phyloP scores from a whole-genome alignment of 768 basidiomycete species.

The Tylopilus balloui region DNA sequence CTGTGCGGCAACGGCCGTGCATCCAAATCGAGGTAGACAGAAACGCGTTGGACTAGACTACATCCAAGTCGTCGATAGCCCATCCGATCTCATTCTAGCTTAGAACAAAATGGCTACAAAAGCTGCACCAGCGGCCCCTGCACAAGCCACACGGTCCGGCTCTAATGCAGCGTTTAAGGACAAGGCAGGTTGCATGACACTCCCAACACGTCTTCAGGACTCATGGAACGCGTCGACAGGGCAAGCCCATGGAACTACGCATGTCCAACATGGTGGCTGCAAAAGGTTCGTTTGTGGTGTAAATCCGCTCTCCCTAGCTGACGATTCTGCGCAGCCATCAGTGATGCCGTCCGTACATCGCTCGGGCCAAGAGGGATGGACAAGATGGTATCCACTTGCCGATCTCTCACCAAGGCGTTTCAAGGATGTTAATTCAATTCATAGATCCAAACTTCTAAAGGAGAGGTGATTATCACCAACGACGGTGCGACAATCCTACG shows the following conservation, averaged over 20 bases:
- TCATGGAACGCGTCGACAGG: slow-evolving; percentile 47
- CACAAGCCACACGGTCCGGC: slow-evolving; percentile 37
- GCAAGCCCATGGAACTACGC: slow-evolving; percentile 97
- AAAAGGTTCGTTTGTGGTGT: slow-evolving; percentile 57
- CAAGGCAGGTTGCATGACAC: slow-evolving; percentile 46
- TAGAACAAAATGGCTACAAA: slow-evolving; percentile 30
- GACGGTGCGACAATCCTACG: slow-evolving; percentile 98
- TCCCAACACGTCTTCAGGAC: neutral
- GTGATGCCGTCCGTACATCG: slow-evolving; percentile 95
- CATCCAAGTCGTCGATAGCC: slow-evolving; percentile 7
- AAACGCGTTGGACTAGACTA: slow-evolving; percentile 21
- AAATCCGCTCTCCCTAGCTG: neutral
- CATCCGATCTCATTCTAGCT: slow-evolving; percentile 12
- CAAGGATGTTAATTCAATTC: slow-evolving; percentile 10
- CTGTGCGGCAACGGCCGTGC: slow-evolving; percentile 29
- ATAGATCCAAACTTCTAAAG: slow-evolving; percentile 93
- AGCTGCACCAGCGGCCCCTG: slow-evolving; percentile 18
- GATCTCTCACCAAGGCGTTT: slow-evolving; percentile 11
- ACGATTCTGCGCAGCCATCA: slow-evolving; percentile 62
- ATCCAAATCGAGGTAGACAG: slow-evolving; percentile 21
- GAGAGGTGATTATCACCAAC: slow-evolving; percentile 97
- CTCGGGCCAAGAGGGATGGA: slow-evolving; percentile 98
- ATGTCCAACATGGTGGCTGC: slow-evolving; percentile 97
- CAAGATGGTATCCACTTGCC: slow-evolving; percentile 74
- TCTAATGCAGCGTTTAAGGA: slow-evolving; percentile 82